Conservation (phyloP, 176 grass and related monocot genomes). For the Cymbopogon citratus region DNA sequence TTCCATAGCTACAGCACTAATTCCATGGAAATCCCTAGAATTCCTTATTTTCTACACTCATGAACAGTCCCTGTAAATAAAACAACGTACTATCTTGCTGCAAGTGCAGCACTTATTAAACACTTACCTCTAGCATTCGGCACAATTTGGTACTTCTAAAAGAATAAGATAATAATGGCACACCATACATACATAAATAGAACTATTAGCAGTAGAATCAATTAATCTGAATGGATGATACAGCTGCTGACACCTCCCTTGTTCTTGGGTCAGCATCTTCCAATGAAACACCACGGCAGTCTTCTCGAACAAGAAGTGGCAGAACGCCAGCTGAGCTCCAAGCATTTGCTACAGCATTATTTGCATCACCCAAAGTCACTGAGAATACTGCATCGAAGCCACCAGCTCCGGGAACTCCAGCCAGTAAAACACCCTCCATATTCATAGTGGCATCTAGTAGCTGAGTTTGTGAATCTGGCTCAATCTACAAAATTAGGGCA, state of each 20-base stretch:
- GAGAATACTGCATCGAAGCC: constrained; percentile 91
- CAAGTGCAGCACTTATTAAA: constrained; percentile 27
- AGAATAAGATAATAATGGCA: constrained; percentile 17
- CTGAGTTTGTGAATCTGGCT: constrained; percentile 76
- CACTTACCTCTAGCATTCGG: neutral
- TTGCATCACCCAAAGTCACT: constrained; percentile 71
- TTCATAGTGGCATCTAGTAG: constrained; percentile 80
- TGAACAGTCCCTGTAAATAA: constrained; percentile 9
- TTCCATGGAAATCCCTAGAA: neutral
- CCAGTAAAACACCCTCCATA: constrained; percentile 77
- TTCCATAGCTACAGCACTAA: neutral
- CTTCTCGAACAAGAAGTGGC: constrained; percentile 82
- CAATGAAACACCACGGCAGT: constrained; percentile 63
- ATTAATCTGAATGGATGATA: constrained; percentile 66
- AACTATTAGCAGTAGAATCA: constrained; percentile 26
- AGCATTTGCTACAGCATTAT: constrained; percentile 39
- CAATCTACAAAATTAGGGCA: constrained; percentile 50
- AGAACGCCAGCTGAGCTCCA: constrained; percentile 70
- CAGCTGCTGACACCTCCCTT: constrained; percentile 61
- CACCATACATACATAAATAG: neutral
- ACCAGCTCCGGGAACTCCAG: constrained; percentile 88
- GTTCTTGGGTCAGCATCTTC: constrained; percentile 89
- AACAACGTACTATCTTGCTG: neutral
- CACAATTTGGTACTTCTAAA: constrained; percentile 13
- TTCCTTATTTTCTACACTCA: constrained; percentile 17